Evolutionary conservation across 169 alveolate genomes (phyloP).

Genomic region (Cryptosporidium baileyi): DNA sequence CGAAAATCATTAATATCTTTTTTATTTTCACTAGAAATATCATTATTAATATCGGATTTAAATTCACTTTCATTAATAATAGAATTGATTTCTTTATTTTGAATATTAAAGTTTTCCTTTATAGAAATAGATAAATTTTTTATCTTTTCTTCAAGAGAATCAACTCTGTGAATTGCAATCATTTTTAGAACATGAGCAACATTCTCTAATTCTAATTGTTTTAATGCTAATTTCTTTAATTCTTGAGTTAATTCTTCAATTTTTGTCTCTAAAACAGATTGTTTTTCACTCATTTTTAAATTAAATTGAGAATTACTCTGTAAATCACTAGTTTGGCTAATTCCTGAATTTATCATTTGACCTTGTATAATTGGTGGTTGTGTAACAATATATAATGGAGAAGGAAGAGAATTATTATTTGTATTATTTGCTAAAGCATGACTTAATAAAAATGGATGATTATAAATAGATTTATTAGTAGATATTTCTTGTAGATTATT

Average conservation of each 20-base stretch:
- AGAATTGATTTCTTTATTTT: too few species aligned
- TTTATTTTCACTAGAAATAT: not conserved
- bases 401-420: slow-evolving; percentile 14
- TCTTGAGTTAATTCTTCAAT: slow-evolving; percentile 44
- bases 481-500: not conserved
- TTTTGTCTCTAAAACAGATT: slow-evolving; percentile 23
- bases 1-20: slow-evolving; percentile 38
- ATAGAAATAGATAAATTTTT: slow-evolving; percentile 13
- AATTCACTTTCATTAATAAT: too few species aligned
- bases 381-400: slow-evolving; percentile 28
- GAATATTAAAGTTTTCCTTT: too few species aligned
- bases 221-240: not conserved
- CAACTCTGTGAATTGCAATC: slow-evolving; percentile 66
- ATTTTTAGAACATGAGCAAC: slow-evolving; percentile 63
- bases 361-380: slow-evolving; percentile 47
- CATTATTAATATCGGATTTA: too few species aligned
- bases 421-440: not conserved
- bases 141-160: slow-evolving; percentile 56
- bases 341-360: slow-evolving; percentile 32
- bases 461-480: not conserved
- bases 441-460: not conserved
- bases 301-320: not conserved
- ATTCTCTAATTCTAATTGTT: slow-evolving; percentile 39
- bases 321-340: not conserved
- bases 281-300: slow-evolving; percentile 9